Base-by-base conservation (phyloP, 179 eudicot species). In the Sideroxylon spinosum region DNA sequence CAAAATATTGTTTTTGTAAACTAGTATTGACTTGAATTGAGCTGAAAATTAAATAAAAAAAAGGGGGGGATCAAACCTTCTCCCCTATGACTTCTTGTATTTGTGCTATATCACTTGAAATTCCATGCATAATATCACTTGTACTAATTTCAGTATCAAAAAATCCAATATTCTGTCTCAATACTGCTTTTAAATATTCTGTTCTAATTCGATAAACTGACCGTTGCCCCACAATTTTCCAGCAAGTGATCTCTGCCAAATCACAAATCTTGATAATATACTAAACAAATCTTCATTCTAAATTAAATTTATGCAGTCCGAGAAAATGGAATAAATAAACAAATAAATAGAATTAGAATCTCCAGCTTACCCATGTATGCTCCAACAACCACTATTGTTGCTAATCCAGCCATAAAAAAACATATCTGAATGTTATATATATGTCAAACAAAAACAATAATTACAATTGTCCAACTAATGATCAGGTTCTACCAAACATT, bases 11-110 rank as follows among this genome's bases (percentile, higher is more conserved):
- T 50, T 50, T 5, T 50, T 50, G 68, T 32, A 8, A 67, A 67
- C 11, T 16, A 8, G 17, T 32, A 32, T 67, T 68, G 44, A 2
- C 72, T 9, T 44, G 48, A 44, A 17, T n/a, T 37, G 44, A 32
- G 49, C 25, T 37, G 49, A 16, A 22, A 71, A 0, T 3, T 50
- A n/a, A n/a, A n/a, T 55, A 12, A 60, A 10, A 23, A 3, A 17
- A 29, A 2, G 17, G 5, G 5, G 5, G 5, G 5, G 5, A 37
- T 17, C 10, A 62, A 37, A 87, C 90, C 88, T 87, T 87, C 23
- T 87, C 90, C 29, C 88, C 86, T 86, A 87, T 85, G 3, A 87
- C 90, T 85, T 87, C 90, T 81, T 87, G 90, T 61, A 87, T 87
- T 74, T 85, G 90, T 46, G 90, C 90, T 9, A 87, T 88, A 81